These are phyloP conservation scores for Fusarium kyushuense DNA, from an alignment of 2,329 filamentous ascomycete genomes.

Conservation along the genomic window DNA sequence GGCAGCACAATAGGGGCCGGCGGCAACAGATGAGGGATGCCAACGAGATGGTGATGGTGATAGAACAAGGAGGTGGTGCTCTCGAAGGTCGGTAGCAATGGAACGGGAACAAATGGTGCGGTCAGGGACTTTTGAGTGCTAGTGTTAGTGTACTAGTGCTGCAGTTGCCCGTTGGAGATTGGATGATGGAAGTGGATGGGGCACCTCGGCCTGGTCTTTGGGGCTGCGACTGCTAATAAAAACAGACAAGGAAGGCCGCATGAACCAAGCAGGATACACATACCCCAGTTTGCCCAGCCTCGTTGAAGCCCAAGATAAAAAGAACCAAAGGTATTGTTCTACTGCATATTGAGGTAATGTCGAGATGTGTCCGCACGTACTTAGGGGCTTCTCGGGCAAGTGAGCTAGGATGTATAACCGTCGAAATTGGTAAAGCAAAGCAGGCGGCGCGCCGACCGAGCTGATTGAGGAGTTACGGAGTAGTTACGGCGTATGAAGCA, in stretches of 20 bases:
- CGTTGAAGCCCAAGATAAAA: conserved; percentile 14
- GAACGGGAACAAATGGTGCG: conserved; percentile 40
- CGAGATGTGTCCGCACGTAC: background rate
- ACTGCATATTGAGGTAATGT: background rate
- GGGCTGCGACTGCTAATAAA: conserved; percentile 12
- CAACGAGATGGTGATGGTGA: conserved; percentile 38
- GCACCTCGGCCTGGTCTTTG: conserved; percentile 14
- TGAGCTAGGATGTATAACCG: background rate
- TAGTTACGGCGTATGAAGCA: background rate
- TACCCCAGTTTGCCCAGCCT: conserved; percentile 36
- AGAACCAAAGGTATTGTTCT: background rate
- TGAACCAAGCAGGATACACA: conserved; percentile 19
- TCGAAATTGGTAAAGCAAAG: background rate
- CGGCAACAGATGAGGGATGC: conserved; percentile 17
- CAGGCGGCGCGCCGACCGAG: background rate
- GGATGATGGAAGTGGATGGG: conserved; percentile 39
- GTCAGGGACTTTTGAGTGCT: conserved; percentile 43
- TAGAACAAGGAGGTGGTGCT: conserved; percentile 39
- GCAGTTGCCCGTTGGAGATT: conserved; percentile 37
- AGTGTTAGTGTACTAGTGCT: conserved; percentile 10
- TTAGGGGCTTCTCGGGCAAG: background rate
- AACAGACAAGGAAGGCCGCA: conserved; percentile 25
- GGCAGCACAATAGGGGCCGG: conserved; percentile 12
- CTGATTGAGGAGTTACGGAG: background rate
- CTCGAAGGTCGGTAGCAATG: conserved; percentile 22